Percentiles rank a stretch among this genome's conserved stretches.
phyloP scores from a whole-genome alignment of 768 basidiomycete species.

The Trichaptum fuscoviolaceum region DNA sequence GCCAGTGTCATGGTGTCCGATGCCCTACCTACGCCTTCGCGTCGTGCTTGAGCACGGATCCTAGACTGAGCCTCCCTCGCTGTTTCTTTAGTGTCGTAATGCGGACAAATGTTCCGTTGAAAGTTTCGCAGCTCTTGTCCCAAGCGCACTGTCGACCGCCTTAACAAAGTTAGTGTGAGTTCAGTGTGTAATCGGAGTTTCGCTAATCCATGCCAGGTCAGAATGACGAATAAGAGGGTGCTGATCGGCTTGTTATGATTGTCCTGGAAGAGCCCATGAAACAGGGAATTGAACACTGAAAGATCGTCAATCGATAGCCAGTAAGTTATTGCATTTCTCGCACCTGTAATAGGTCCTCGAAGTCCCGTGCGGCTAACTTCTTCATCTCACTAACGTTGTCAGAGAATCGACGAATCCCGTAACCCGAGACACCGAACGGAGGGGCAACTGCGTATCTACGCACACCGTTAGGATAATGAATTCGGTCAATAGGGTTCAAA shows the following conservation, averaged over 20 bases:
- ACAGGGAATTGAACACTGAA: conserved; percentile 31
- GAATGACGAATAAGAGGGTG: not conserved
- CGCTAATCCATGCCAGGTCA: conserved; percentile 9
- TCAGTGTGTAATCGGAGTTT: conserved; percentile 11
- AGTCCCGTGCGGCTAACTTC: conserved; percentile 14
- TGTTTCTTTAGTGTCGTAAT: conserved; percentile 26
- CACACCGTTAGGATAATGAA: not conserved
- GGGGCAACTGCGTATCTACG: conserved; percentile 1
- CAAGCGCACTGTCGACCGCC: conserved; percentile 15
- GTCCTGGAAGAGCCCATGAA: conserved; percentile 32
- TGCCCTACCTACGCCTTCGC: not conserved
- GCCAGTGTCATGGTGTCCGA: conserved; percentile 8
- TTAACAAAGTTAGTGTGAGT: conserved; percentile 16
- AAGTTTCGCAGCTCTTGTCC: conserved; percentile 20
- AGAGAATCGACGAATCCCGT: conserved; percentile 8
- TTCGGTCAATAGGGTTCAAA: not conserved
- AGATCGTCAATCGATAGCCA: not conserved
- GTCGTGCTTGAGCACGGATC: conserved; percentile 13
- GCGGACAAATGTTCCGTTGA: conserved; percentile 13
- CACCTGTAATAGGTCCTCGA: conserved; percentile 15
- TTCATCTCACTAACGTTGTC: conserved; percentile 15
- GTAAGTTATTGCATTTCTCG: not conserved
- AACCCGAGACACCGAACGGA: not conserved
- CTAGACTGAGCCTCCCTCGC: conserved; percentile 22
- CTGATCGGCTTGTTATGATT: conserved; percentile 15